A percentile compares a stretch with the other conserved stretches of the same genome.
phyloP scores from a whole-genome alignment of 495 filamentous ascomycete genomes.

The Xanthoparmelia taractica region DNA sequence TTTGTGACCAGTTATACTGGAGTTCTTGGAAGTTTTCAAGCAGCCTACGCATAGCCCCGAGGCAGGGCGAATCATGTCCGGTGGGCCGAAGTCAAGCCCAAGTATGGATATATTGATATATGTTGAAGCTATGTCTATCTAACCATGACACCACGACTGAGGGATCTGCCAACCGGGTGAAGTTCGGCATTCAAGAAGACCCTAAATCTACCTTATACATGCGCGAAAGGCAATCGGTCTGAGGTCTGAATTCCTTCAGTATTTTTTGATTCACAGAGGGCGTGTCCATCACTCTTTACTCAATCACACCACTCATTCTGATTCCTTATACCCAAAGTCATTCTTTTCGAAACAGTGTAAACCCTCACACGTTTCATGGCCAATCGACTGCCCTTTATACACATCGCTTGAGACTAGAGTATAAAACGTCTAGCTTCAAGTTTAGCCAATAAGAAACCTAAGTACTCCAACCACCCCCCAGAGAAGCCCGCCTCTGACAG shows the following conservation, averaged over 20 bases:
- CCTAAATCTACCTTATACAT: no score
- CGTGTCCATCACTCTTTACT: not conserved
- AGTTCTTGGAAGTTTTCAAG: not conserved
- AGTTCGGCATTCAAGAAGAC: not conserved
- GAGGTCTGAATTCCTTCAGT: not conserved
- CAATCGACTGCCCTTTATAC: slow-evolving; percentile 1
- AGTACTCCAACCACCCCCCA: slow-evolving; percentile 14
- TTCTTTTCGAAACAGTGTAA: slow-evolving; percentile 7
- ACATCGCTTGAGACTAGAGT: not conserved
- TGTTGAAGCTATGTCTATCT: not conserved
- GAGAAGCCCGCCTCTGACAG: slow-evolving; percentile 4
- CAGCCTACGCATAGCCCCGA: slow-evolving; percentile 15
- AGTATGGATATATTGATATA: not conserved
- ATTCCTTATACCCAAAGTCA: slow-evolving; percentile 1
- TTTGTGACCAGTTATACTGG: not conserved
- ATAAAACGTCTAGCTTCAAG: not conserved
- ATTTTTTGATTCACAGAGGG: not conserved
- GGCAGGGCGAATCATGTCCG: slow-evolving; percentile 18
- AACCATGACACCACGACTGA: not conserved
- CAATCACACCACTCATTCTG: slow-evolving; percentile 1
- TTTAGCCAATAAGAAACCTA: not conserved
- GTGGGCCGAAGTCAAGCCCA: not conserved
- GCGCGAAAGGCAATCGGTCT: no score
- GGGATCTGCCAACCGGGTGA: not conserved
- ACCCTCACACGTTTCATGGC: not conserved